A percentile compares a stretch with the other conserved stretches of the same genome.
Conservation (phyloP, 2,329 filamentous ascomycete genomes). For the Claviceps sp. region DNA sequence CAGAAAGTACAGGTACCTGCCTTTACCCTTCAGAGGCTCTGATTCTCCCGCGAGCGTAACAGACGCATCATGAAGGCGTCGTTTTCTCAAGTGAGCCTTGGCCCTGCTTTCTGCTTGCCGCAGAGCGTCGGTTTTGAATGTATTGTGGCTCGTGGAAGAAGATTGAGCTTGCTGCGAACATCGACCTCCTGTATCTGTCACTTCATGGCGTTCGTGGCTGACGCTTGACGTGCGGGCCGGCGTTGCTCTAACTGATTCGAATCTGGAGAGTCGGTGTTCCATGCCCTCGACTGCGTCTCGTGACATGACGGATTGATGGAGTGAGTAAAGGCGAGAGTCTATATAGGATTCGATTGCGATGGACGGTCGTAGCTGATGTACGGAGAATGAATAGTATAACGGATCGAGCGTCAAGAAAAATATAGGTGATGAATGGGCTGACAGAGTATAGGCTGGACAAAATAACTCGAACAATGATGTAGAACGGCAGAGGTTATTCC, state of each 20-base stretch:
- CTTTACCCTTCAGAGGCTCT: background rate
- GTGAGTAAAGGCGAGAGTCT: background rate
- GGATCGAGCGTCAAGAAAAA: background rate
- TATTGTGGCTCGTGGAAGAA: background rate
- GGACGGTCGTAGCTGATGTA: background rate
- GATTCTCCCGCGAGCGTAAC: conserved; percentile 1
- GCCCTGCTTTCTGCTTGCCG: conserved; percentile 2
- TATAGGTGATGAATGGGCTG: background rate
- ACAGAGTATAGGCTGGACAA: background rate
- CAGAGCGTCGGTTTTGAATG: background rate
- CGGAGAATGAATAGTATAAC: background rate
- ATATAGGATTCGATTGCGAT: background rate
- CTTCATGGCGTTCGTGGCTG: background rate
- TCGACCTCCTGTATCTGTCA: background rate
- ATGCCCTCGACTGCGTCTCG: background rate
- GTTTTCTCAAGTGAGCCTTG: conserved; percentile 2
- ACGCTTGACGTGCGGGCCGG: background rate
- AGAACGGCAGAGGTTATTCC: too few species aligned
- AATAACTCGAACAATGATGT: background rate
- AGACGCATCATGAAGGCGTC: background rate
- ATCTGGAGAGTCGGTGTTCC: background rate
- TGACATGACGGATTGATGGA: background rate
- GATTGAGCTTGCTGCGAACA: background rate
- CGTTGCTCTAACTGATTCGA: background rate
- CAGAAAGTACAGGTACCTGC: conserved; percentile 7